Evolutionary conservation across 129 eudicot genomes (phyloP).

Genomic region (Cynara cardunculus): DNA sequence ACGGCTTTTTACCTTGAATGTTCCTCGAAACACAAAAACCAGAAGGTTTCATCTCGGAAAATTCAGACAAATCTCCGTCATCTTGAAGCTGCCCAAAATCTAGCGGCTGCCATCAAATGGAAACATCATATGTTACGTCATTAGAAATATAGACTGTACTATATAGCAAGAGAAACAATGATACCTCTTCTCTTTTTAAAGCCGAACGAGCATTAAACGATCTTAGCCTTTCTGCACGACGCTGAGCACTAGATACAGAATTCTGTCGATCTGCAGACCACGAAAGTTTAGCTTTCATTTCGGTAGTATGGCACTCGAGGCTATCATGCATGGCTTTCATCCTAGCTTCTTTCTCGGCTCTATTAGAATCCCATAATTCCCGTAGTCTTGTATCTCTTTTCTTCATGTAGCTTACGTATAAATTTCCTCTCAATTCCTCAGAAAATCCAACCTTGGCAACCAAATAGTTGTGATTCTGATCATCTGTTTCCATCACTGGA

Average conservation of each 20-base stretch:
- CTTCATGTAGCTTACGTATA: slow-evolving; percentile 66
- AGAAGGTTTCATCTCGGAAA: slow-evolving; percentile 29
- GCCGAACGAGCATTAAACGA: slow-evolving; percentile 46
- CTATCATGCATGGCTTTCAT: slow-evolving; percentile 78
- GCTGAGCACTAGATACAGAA: slow-evolving; percentile 37
- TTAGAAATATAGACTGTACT: not conserved
- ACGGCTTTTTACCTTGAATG: slow-evolving; percentile 42
- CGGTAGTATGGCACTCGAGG: slow-evolving; percentile 61
- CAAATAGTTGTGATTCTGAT: slow-evolving; percentile 31
- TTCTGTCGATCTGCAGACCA: slow-evolving; percentile 50
- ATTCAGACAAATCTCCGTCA: slow-evolving; percentile 57
- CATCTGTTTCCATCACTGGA: slow-evolving; percentile 26
- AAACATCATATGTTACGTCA: slow-evolving; percentile 6
- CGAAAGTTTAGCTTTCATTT: slow-evolving; percentile 61
- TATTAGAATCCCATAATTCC: slow-evolving; percentile 71
- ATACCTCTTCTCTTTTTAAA: slow-evolving; percentile 64
- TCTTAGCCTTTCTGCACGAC: slow-evolving; percentile 62
- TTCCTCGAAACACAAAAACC: slow-evolving; percentile 39
- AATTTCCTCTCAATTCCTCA: slow-evolving; percentile 65
- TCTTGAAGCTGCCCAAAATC: slow-evolving; percentile 58
- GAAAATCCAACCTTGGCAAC: slow-evolving; percentile 37
- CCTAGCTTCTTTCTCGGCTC: slow-evolving; percentile 78
- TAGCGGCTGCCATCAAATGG: slow-evolving; percentile 44
- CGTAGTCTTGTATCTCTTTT: slow-evolving; percentile 72
- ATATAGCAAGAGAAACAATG: slow-evolving; percentile 16